These are phyloP conservation scores for Pezicula neosporulosa DNA, from an alignment of 2,329 filamentous ascomycete species.

Conservation along the genomic window DNA sequence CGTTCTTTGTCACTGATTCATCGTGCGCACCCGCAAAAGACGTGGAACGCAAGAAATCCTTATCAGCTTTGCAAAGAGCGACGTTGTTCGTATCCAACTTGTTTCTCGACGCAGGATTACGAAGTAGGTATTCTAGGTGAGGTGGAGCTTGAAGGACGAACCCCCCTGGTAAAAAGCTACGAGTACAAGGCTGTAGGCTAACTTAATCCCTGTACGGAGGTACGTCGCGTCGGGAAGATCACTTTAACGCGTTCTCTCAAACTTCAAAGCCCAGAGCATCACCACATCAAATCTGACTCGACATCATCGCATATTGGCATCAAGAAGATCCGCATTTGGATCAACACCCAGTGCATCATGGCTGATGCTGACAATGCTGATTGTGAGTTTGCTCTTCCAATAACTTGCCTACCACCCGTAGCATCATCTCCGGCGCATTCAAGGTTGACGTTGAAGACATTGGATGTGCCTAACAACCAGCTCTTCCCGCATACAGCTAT, in stretches of 20 bases:
- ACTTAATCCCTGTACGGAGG: background rate
- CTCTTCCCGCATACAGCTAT: background rate
- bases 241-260: background rate
- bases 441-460: background rate
- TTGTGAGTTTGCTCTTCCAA: conserved; percentile 16
- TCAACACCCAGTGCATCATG: conserved; percentile 12
- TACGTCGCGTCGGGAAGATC: background rate
- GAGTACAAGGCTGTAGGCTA: background rate
- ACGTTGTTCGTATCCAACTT: no score
- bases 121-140: background rate
- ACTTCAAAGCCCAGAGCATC: background rate
- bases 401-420: conserved; percentile 6
- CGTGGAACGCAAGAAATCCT: no score
- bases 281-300: background rate
- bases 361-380: conserved; percentile 13
- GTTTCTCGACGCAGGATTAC: background rate
- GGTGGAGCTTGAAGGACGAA: background rate
- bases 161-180: background rate
- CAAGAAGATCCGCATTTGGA: background rate
- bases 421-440: conserved; percentile 12
- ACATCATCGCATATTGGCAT: background rate
- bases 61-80: no score
- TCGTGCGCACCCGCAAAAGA: no score
- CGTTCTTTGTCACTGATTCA: no score
- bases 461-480: background rate